Base-by-base conservation (phyloP, 352 stramenopile genomes). In the Halophytophthora polymorphica region DNA sequence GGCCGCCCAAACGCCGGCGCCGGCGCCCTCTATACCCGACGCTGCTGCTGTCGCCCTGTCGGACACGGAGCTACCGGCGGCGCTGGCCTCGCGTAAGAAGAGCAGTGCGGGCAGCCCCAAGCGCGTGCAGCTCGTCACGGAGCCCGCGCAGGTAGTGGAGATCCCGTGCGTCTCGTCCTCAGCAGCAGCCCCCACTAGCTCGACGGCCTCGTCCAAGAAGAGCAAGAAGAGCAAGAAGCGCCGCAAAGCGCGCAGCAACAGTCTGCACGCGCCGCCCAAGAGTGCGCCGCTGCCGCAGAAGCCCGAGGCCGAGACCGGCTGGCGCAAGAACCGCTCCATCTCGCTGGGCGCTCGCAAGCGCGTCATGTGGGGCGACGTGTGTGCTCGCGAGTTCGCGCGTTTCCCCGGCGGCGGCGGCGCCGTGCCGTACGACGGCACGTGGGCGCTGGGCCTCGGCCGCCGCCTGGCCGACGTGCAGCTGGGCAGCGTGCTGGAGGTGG, bases 391-490 rank as follows among this genome's bases (percentile, higher is more conserved):
- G 62, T 94, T 90, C 64, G 67, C 67, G 23, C 79, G 84, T 14
- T 92, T 90, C 69, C 82, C 82, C 2, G 84, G 84, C 14, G 84
- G 84, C 13, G 84, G 84, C 41, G 56, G 79, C 17, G 73, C 77
- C 15, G 78, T 94, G 11, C 84, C 84, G 0, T 90, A 91, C 55
- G 77, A 92, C 49, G 84, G 84, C 29, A 89, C 82, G 36, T 94
- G 82, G 82, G 82, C 84, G 1, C 50, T 94, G 6, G 84, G 84
- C 2, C 72, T 94, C 2, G 84, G 84, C 21, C 65, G 63, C 3
- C 62, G 58, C n/a, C 48, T 90, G 1, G 69, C 65, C 2, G 82
- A 94, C 39, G 61, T 94, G 0, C 48, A 83, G 40, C 64, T 93
- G 2, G 84, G 84, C 22, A 88, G 60, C 47, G 84, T 94, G 15